Conservation (phyloP, 345 rosid genomes). For the Hibiscus trionum region DNA sequence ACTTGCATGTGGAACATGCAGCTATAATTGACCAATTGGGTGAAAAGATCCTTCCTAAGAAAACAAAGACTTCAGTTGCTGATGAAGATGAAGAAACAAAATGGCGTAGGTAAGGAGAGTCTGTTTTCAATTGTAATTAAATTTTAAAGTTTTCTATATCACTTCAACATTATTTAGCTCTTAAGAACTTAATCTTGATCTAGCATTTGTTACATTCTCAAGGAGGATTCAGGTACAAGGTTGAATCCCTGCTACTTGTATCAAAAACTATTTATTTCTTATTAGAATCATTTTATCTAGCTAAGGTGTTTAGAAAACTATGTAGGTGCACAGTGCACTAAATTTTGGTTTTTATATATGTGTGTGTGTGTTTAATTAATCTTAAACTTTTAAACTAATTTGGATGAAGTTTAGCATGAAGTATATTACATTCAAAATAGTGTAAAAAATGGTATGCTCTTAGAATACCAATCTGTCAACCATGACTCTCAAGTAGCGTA, state of each 20-base stretch:
- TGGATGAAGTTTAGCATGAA: neutral
- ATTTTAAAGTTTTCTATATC: neutral
- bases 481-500: neutral
- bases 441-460: neutral
- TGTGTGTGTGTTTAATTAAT: neutral
- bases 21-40: conserved; percentile 44
- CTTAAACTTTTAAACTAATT: neutral
- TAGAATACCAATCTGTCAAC: neutral
- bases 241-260: neutral
- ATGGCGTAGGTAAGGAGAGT: conserved; percentile 42
- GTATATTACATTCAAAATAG: neutral
- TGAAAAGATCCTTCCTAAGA: conserved; percentile 34
- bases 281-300: neutral
- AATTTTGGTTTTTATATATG: neutral
- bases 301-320: neutral
- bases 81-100: conserved; percentile 44
- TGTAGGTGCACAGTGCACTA: neutral
- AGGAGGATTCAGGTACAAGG: conserved; percentile 1
- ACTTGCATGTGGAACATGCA: conserved; percentile 16
- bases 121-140: neutral
- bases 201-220: neutral
- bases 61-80: conserved; percentile 6
- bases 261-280: neutral
- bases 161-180: neutral
- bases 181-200: neutral